A percentile compares a stretch with the other conserved stretches of the same genome.
Conservation (phyloP, 345 rosid species). For the Laguncularia racemosa region DNA sequence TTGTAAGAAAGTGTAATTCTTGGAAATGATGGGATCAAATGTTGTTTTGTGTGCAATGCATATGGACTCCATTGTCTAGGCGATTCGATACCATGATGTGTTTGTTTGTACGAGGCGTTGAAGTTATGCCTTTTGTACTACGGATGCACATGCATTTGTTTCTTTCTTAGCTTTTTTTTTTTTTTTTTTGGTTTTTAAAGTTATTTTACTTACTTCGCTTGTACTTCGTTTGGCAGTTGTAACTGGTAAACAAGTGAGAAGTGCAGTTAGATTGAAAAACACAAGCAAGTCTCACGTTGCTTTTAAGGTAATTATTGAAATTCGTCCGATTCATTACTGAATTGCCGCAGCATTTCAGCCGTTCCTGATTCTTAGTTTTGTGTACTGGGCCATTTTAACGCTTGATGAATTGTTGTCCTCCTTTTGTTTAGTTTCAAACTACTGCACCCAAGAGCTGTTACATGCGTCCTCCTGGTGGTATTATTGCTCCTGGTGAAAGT, state of each 20-base stretch:
- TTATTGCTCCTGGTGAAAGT: conserved; percentile 88
- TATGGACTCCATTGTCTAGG: too few species aligned
- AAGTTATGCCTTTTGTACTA: too few species aligned
- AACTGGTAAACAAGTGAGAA: conserved; percentile 83
- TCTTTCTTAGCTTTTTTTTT: background rate
- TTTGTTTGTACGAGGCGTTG: too few species aligned
- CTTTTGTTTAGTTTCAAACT: conserved; percentile 73
- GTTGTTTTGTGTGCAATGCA: too few species aligned
- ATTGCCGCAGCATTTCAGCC: background rate
- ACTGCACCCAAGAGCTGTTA: conserved; percentile 96
- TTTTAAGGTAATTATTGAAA: conserved; percentile 53
- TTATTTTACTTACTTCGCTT: background rate
- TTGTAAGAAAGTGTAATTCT: background rate
- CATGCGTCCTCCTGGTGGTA: conserved; percentile 98
- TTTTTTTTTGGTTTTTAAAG: too few species aligned
- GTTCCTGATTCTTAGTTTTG: background rate
- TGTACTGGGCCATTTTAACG: background rate
- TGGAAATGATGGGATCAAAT: too few species aligned
- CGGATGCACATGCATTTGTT: background rate
- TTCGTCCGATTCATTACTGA: too few species aligned
- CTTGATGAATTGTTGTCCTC: conserved; percentile 3
- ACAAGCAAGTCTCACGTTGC: conserved; percentile 87
- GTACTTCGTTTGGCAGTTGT: conserved; percentile 43
- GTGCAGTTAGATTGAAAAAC: conserved; percentile 84
- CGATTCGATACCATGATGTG: too few species aligned